Conservation (phyloP, 345 rosid genomes). For the Punica granatum region DNA sequence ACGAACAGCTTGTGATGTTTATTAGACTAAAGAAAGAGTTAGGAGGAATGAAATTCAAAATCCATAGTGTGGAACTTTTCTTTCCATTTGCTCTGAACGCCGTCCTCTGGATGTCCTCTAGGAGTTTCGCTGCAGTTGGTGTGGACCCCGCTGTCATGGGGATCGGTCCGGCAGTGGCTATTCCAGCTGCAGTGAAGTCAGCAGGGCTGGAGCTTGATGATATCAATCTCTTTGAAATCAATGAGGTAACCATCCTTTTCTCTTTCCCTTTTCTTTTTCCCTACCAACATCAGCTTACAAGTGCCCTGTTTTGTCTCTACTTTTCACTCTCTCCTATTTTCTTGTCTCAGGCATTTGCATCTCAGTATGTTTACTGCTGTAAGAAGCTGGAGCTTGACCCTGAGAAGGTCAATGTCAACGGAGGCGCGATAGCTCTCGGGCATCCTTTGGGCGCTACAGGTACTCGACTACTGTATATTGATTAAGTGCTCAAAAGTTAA, state of each 20-base stretch:
- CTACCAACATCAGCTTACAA: neutral
- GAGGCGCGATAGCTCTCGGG: constrained; percentile 98
- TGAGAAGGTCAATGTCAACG: constrained; percentile 82
- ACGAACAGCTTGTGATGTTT: no score
- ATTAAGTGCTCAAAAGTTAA: no score
- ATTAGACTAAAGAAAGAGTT: neutral
- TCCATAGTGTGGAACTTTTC: no score
- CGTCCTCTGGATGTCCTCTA: constrained; percentile 12
- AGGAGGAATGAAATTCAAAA: neutral
- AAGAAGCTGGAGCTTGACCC: constrained; percentile 71
- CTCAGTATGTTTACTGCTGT: constrained; percentile 72
- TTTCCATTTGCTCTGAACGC: neutral
- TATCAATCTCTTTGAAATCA: constrained; percentile 81
- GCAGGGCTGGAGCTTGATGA: constrained; percentile 69
- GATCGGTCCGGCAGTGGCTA: constrained; percentile 84
- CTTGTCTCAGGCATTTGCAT: constrained; percentile 80
- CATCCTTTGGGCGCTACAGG: constrained; percentile 99
- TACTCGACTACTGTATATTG: constrained; percentile 7
- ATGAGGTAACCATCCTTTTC: constrained; percentile 48
- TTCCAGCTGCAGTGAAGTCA: constrained; percentile 79
- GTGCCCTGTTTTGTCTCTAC: neutral
- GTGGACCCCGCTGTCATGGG: constrained; percentile 98
- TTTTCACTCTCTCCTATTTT: neutral
- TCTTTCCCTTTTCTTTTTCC: neutral
- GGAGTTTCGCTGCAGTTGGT: constrained; percentile 94